Base-by-base conservation (phyloP, 768 basidiomycete genomes). In the Boletus insuetus region DNA sequence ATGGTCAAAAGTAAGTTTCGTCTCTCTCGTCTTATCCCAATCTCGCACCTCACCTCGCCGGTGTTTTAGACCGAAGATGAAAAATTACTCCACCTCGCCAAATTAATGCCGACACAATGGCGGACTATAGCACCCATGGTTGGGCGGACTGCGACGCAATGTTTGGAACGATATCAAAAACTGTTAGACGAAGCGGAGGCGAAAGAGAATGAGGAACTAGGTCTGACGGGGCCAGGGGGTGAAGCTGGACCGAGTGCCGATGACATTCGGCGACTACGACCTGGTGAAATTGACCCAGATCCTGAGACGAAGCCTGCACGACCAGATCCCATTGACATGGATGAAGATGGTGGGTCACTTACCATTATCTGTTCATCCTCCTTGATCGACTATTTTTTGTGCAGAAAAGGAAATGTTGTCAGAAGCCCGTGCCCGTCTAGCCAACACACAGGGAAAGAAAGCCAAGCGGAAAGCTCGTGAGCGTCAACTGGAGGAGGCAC, bases 71-170 rank as follows among this genome's bases (percentile, higher is more conserved):
- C 90, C 17, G 97, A 99, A 74, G 97, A 99, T 74, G 97, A 98
- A 76, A 99, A 98, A 72, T 83, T 99, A 4, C 80, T 99, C 12
- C 95, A 98, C 70, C 84, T 98, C 22, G 97, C 97, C 41, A 98
- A 98, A 74, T 79, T 98, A 56, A 99, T 98, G 94, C 97, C 97
- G 0, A 98, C 97, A 0, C 97, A 99, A 78, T 99, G 97, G 97
- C 87, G 97, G 29, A 98, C 97, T 22, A 96, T 99, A 63, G 95
- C 97, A 5, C 97, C 97, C 47, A 96, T 97, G 58, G 97, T 99
- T 53, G 97, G 97, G 40, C 84, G 97, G 29, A 98, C 97, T 1
- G 97, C 97, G 1, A 96, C 91, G 0, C 97, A 99, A 69, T 99
- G 97, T 75, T 75, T 98, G 31, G 97, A 99, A 71, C 87, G 97